These are phyloP conservation scores for Fraxinus platypoda DNA, from an alignment of 305 asterid species.

Conservation along the genomic window DNA sequence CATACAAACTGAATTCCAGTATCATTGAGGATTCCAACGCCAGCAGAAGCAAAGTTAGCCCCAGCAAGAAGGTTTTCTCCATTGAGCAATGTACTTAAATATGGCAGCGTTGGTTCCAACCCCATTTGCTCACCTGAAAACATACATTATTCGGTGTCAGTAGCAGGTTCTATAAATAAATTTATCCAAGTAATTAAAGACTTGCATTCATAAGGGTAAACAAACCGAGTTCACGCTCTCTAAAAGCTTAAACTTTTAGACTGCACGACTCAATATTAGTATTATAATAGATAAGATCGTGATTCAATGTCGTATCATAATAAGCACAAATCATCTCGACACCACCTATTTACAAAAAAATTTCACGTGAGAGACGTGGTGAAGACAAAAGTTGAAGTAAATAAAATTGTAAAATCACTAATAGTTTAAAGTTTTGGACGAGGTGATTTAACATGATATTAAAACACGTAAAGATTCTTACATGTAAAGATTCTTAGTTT, in stretches of 20 bases:
- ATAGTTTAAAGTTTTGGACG: background rate
- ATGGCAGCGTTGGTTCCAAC: slow-evolving; percentile 52
- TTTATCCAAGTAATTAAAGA: background rate
- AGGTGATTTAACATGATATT: background rate
- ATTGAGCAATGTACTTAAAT: slow-evolving; percentile 47
- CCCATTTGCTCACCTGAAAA: slow-evolving; percentile 53
- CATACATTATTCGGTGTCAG: background rate
- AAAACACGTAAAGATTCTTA: too few species aligned
- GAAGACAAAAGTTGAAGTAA: background rate
- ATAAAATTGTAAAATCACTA: background rate
- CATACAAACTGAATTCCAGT: slow-evolving; percentile 70
- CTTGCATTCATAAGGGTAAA: background rate
- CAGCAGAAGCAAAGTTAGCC: slow-evolving; percentile 69
- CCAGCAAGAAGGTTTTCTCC: slow-evolving; percentile 47
- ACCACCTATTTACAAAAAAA: background rate
- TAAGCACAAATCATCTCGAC: background rate
- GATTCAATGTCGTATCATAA: background rate
- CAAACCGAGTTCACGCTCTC: background rate
- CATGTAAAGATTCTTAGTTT: background rate
- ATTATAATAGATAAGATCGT: background rate
- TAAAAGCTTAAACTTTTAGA: background rate
- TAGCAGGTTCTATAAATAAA: background rate
- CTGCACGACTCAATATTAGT: background rate
- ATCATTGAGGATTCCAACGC: slow-evolving; percentile 66
- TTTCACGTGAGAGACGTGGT: background rate